Evolutionary conservation across 2,329 filamentous ascomycete species (phyloP), one percentile per base, ranked within the genome.

Genomic region (Sporothrix inflata): DNA sequence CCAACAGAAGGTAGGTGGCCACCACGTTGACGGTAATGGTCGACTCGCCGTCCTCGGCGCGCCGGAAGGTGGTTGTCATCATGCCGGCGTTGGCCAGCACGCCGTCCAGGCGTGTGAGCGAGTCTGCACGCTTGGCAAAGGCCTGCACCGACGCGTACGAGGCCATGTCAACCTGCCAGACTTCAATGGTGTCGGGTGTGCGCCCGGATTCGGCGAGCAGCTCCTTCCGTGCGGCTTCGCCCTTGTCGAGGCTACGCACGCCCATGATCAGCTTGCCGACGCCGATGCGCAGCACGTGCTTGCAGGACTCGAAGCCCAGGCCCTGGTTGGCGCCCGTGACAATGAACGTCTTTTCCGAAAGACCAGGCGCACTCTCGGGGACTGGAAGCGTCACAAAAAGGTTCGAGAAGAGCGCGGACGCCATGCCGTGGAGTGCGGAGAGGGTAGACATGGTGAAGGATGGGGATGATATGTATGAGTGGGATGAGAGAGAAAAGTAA

Each of bases 301-400:
- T 77, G 14, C 79, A 79, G 0, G 83, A 78, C 74, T 83, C 83
- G 0, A 82, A 76, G 1, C 83, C 83, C 0, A 85, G 76, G 1
- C 84, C 84, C 4, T 77, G 77, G 71, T 83, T 85, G 57, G 82
- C 79, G n/a, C 83, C 84, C 0, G 83, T 84, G 61, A 85, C 78
- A 42, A 85, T 79, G 67, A 81, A 77, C 0, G 78, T 81, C 60
- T 80, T 72, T 6, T 66, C 60, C 6, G 66, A 42, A 5, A 74
- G 38, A 4, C 63, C 68, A 12, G 72, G 63, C 3, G 11, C 1
- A 12, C n/a, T 57, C 9, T 69, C 8, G 1, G 72, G 70, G 16
- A 51, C 6, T 4, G 70, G 70, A 1, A 73, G 61, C 27, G 61
- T 70, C 19, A 73, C 60, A 27, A 73, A 70, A 1, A 73, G 66